Conservation (phyloP, 1,284 basidiomycete genomes). For the Trichosporon sp. region DNA sequence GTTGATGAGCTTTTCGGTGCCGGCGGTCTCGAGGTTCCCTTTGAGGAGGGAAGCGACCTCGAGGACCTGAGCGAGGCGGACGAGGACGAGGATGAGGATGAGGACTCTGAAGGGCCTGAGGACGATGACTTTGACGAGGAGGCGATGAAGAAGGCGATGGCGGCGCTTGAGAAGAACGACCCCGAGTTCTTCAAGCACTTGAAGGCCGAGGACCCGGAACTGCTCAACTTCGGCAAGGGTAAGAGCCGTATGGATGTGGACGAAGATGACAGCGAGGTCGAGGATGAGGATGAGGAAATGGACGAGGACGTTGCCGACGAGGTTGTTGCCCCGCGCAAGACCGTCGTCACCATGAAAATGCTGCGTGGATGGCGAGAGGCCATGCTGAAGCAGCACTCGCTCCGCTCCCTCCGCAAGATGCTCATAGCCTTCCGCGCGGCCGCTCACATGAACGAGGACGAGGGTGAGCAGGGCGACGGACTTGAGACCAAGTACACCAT, state of each 20-base stretch:
- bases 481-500: conserved; percentile 72
- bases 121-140: conserved; percentile 62
- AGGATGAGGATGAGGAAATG: conserved; percentile 53
- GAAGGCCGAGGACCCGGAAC: conserved; percentile 88
- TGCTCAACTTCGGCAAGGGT: conserved; percentile 70
- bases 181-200: conserved; percentile 98
- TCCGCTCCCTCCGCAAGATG: conserved; percentile 81
- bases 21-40: conserved; percentile 51
- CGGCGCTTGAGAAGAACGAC: conserved; percentile 89
- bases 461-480: conserved; percentile 60
- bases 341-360: conserved; percentile 70
- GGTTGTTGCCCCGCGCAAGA: conserved; percentile 56
- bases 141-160: conserved; percentile 76
- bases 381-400: conserved; percentile 84
- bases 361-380: conserved; percentile 85
- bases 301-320: conserved; percentile 57
- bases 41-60: conserved; percentile 37
- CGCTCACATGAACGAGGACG: conserved; percentile 84
- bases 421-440: conserved; percentile 87
- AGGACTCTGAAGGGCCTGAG: conserved; percentile 59
- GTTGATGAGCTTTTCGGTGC: conserved; percentile 79
- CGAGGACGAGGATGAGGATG: conserved; percentile 40
- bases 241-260: conserved; percentile 56
- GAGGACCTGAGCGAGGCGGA: conserved; percentile 70
- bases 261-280: conserved; percentile 55